phyloP scores from a whole-genome alignment of 805 yeast genomes.

The Candida yuanshanica region DNA sequence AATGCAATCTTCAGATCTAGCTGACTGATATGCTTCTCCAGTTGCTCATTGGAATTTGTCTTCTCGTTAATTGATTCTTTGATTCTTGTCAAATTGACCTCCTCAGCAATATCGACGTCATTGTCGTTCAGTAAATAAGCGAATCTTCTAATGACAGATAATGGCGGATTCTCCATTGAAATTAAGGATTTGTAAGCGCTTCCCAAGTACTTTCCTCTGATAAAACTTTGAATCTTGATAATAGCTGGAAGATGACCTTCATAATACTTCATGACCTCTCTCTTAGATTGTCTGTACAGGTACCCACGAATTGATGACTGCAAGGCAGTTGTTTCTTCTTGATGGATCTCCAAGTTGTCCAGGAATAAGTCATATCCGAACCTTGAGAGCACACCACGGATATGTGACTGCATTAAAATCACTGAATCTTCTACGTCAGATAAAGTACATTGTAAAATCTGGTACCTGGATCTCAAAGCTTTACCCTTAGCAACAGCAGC shows the following conservation, averaged over 20 bases:
- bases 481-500: slow-evolving; percentile 37
- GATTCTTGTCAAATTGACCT: slow-evolving; percentile 56
- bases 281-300: slow-evolving; percentile 31
- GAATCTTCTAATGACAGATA: slow-evolving; percentile 70
- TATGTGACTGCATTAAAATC: slow-evolving; percentile 45
- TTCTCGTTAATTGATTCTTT: slow-evolving; percentile 66
- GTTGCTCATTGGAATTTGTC: slow-evolving; percentile 61
- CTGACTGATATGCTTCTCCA: slow-evolving; percentile 71
- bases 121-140: slow-evolving; percentile 69
- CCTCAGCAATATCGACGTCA: slow-evolving; percentile 71
- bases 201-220: slow-evolving; percentile 63
- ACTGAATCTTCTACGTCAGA: slow-evolving; percentile 17
- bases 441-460: background rate
- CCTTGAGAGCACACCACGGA: slow-evolving; percentile 60
- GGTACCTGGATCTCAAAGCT: slow-evolving; percentile 25
- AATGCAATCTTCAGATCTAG: slow-evolving; percentile 74
- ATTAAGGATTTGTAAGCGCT: slow-evolving; percentile 70
- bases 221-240: slow-evolving; percentile 65
- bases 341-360: slow-evolving; percentile 46
- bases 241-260: slow-evolving; percentile 49
- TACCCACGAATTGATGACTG: slow-evolving; percentile 55
- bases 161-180: slow-evolving; percentile 67
- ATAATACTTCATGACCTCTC: slow-evolving; percentile 42
- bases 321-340: slow-evolving; percentile 34
- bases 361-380: slow-evolving; percentile 47